Base-by-base conservation (phyloP, 345 rosid genomes). In the Hypericum perforatum region DNA sequence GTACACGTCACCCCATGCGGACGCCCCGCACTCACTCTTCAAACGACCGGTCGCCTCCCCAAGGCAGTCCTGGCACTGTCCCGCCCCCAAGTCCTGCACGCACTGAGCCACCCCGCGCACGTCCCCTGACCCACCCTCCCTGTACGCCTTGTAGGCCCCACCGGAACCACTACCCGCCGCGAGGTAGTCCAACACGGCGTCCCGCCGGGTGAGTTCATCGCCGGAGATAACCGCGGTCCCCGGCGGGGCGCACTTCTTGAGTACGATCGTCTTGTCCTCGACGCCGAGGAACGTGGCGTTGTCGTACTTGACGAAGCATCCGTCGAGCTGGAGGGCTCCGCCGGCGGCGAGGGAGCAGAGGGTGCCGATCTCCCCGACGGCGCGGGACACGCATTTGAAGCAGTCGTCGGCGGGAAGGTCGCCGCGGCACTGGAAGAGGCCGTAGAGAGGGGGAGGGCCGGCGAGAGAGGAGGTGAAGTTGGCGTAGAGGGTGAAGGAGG, bases 1-100 rank as follows among this genome's bases (percentile, higher is more conserved):
- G 82, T 68, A 90, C 74, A 86, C 53, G 65, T 86, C 95, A 6
- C 84, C 97, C 86, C 81, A 82, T 48, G 50, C 72, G 37, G 91
- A 73, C 10, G 64, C 44, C 16, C 70, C 82, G 11, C 97, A 86
- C 9, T 76, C 74, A 6, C 82, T 67, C 65, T 68, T 86, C 56
- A 67, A 54, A 44, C 41, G 66, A n/a, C 48, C 65, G 39, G 56
- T 40, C 14, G 62, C 62, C 7, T 61, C 66, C 38, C 65, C 50
- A 44, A 67, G 11, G 43, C 71, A 67, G 41, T 67, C 71, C 66
- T 61, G 62, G 41, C 73, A 68, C 68, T 68, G 64, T 14, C 61
- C 44, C 38, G 52, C 43, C 9, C 68, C 58, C 57, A 68, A 63
- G 49, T 68, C 73, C 53, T 54, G 61, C 9, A 63, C 60, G 8